These are phyloP conservation scores for Jackrogersella minutella DNA, from an alignment of 495 filamentous ascomycete genomes.

Conservation along the genomic window DNA sequence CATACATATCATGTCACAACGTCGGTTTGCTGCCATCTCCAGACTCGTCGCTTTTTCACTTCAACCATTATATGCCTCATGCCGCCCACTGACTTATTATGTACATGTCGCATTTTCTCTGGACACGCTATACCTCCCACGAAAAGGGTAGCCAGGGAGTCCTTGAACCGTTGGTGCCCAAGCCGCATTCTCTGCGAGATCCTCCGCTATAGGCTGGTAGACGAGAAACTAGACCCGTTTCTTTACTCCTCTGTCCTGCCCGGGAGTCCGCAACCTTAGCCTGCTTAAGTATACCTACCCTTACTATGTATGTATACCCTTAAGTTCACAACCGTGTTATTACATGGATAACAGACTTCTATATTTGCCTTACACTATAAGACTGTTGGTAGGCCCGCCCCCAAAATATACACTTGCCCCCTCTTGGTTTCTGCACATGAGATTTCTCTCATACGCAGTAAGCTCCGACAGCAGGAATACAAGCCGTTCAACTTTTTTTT, in stretches of 20 bases:
- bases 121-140: slow-evolving; percentile 39
- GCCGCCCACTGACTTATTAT: slow-evolving; percentile 19
- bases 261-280: slow-evolving; percentile 40
- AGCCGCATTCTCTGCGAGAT: slow-evolving; percentile 46
- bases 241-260: slow-evolving; percentile 30
- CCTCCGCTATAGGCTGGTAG: slow-evolving; percentile 47
- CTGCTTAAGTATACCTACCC: slow-evolving; percentile 23
- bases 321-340: slow-evolving; percentile 40
- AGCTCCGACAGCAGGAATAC: slow-evolving; percentile 48
- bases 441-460: slow-evolving; percentile 41
- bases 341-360: slow-evolving; percentile 34
- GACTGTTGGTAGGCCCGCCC: slow-evolving; percentile 47
- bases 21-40: slow-evolving; percentile 33
- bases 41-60: slow-evolving; percentile 27
- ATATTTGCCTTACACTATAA: slow-evolving; percentile 51
- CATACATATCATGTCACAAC: slow-evolving; percentile 31
- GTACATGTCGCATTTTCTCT: slow-evolving; percentile 43
- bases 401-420: slow-evolving; percentile 31
- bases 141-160: slow-evolving; percentile 49
- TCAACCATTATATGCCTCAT: slow-evolving; percentile 34
- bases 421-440: slow-evolving; percentile 40
- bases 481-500: slow-evolving; percentile 23
- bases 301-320: slow-evolving; percentile 21
- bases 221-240: slow-evolving; percentile 42
- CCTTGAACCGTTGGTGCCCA: slow-evolving; percentile 61